Base-by-base conservation (phyloP, 2,329 filamentous ascomycete genomes). In the Stylonectria norvegica region DNA sequence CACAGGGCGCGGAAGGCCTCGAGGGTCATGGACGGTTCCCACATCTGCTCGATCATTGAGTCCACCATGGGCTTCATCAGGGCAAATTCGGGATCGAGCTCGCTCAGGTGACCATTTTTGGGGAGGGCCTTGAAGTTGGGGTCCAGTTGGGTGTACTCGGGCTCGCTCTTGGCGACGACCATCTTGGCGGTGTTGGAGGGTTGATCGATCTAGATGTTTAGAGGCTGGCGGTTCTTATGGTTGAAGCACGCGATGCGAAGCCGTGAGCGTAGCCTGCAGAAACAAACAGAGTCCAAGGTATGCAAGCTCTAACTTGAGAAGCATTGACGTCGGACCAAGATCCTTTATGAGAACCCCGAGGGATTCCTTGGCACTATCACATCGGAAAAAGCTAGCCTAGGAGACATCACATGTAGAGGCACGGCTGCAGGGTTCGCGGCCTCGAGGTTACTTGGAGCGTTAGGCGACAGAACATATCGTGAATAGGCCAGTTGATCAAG, bases 101-200 rank as follows among this genome's bases (percentile, higher is more conserved):
- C 43, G 25, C 61, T 58, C 31, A 61, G 56, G 42, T 65, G 62
- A 35, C 62, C 60, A 38, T 67, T 50, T 38, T 59, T 64, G 20
- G 59, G 60, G 5, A 61, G 47, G 2, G 64, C 63, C 36, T 57
- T 57, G 59, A 59, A 64, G 47, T 51, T 37, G 11, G 57, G 45
- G 34, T 60, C 55, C 31, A 60, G 11, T 14, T 41, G 34, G 27
- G 52, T 49, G 49, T 62, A 62, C 22, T 61, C 52, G 41, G 54
- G 47, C 14, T 50, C 48, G 9, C 48, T 32, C 33, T 62, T 63
- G 41, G 58, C 38, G 31, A 49, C 32, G 34, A 58, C 52, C 55
- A 57, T 57, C 20, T 8, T 49, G 27, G 17, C n/a, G 23, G 4
- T 22, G 5, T 14, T 23, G 20, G n/a, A n/a, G n/a, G n/a, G n/a